Base-by-base conservation (phyloP, 2,329 filamentous ascomycete genomes). In the Dendryphion nanum region DNA sequence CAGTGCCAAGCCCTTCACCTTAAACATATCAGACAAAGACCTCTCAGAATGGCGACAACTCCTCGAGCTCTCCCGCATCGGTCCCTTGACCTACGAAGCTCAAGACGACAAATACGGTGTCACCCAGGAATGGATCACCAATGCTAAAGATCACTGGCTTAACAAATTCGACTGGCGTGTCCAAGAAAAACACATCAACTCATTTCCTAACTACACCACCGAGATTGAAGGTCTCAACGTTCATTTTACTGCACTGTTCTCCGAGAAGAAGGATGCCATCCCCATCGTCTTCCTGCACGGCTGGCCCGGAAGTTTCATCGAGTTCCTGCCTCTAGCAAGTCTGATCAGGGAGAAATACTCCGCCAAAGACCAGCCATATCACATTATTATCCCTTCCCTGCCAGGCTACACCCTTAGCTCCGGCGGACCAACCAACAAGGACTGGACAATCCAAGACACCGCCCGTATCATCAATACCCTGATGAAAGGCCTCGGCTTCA, bases 231-330 rank as follows among this genome's bases (percentile, higher is more conserved):
- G 59, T 13, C 56, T 73, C 30, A 59, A 68, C 10, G 57, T 81
- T 23, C 77, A 81, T 47, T 81, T 81, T 47, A 52, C 73, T 1
- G 77, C 67, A 0, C 59, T 81, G 1, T 82, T 81, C 40, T 81
- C 78, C 0, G 52, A 70, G 38, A 74, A 72, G 20, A 46, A 62
- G 3, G 70, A 76, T 45, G 79, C 78, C 0, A 62, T 75, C 5
- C 78, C 78, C 0, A 52, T 81, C 13, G 44, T 75, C 3, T 67
- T 78, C 35, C 54, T 78, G 40, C 78, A 82, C 47, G 79, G 78
- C 19, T 82, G 77, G 76, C 78, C 78, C 0, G 63, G 63, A 6
- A 71, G 67, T 6, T 77, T 81, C 42, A 55, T 77, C 4, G 80
- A 83, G 46, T 82, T 82, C 50, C 54, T 82, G 5, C 71, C 70